A percentile compares a stretch with the other conserved stretches of the same genome.
Conservation (phyloP, 108 stramenopile species). For the Conticribra weissflogii region DNA sequence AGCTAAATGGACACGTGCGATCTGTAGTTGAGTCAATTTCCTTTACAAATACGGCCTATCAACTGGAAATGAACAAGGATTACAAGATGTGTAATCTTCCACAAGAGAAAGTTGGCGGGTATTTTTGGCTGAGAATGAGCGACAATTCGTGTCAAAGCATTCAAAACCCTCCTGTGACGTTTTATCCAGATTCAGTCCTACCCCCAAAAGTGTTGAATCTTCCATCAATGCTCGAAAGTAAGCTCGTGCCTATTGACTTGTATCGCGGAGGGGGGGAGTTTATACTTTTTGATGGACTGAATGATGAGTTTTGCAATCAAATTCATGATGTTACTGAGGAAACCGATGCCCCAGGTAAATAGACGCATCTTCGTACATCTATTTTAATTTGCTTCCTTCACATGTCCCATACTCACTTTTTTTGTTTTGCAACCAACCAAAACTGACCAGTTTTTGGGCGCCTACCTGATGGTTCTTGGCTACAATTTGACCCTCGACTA, state of each 20-base stretch:
- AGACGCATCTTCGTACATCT: neutral
- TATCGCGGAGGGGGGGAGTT: slow-evolving; percentile 32
- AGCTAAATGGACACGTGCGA: slow-evolving; percentile 47
- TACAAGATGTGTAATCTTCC: slow-evolving; percentile 38
- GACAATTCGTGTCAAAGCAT: slow-evolving; percentile 39
- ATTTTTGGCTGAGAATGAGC: slow-evolving; percentile 25
- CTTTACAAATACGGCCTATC: slow-evolving; percentile 1
- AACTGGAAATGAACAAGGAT: slow-evolving; percentile 44
- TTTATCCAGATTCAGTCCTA: slow-evolving; percentile 25
- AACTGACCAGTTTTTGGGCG: slow-evolving; percentile 39
- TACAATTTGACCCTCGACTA: slow-evolving; percentile 33
- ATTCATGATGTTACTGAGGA: slow-evolving; percentile 46
- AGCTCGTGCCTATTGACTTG: slow-evolving; percentile 36
- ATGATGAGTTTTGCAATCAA: slow-evolving; percentile 33
- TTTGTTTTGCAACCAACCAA: too few relatives aligned
- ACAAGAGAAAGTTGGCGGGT: slow-evolving; percentile 19
- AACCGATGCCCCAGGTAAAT: slow-evolving; percentile 9
- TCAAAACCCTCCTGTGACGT: slow-evolving; percentile 38
- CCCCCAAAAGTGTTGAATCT: slow-evolving; percentile 35
- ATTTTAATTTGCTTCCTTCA: neutral
- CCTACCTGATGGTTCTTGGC: slow-evolving; percentile 40
- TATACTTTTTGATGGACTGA: slow-evolving; percentile 26
- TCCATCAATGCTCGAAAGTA: slow-evolving; percentile 22
- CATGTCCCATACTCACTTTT: neutral
- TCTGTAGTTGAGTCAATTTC: slow-evolving; percentile 23